Conservation (phyloP, 805 yeast genomes). For the Pichia ethanolica region DNA sequence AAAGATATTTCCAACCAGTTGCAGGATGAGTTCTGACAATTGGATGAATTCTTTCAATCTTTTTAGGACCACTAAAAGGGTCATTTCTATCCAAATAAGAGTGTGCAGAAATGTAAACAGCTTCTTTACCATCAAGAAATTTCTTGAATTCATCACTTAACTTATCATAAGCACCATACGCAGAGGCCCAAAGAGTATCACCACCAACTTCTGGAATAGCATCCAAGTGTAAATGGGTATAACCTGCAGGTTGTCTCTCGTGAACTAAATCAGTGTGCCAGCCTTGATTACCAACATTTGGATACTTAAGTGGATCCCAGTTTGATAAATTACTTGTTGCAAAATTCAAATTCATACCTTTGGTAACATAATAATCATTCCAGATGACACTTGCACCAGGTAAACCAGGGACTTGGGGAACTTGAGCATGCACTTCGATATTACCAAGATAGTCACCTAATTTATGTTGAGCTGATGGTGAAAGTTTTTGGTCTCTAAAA, state of each 20-base stretch:
- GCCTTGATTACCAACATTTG: slow-evolving; percentile 18
- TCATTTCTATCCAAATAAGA: slow-evolving; percentile 32
- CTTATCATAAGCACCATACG: slow-evolving; percentile 51
- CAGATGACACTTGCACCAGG: slow-evolving; percentile 37
- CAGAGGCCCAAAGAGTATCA: slow-evolving; percentile 48
- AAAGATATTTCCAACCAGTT: slow-evolving; percentile 54
- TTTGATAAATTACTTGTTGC: slow-evolving; percentile 14
- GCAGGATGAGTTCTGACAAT: slow-evolving; percentile 58
- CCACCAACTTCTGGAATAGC: slow-evolving; percentile 46
- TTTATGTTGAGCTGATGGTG: slow-evolving; percentile 36
- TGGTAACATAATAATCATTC: slow-evolving; percentile 30
- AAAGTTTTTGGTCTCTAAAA: slow-evolving; percentile 39
- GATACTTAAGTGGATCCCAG: slow-evolving; percentile 11
- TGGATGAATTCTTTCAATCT: slow-evolving; percentile 51
- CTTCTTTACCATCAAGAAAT: slow-evolving; percentile 47
- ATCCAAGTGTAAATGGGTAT: slow-evolving; percentile 47
- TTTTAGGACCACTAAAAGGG: slow-evolving; percentile 40
- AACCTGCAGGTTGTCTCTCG: slow-evolving; percentile 50
- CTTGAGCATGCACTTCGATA: slow-evolving; percentile 33
- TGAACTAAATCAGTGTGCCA: slow-evolving; percentile 49
- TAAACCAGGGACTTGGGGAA: slow-evolving; percentile 29
- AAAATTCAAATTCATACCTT: slow-evolving; percentile 17
- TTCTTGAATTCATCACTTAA: slow-evolving; percentile 42
- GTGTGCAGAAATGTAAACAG: slow-evolving; percentile 36
- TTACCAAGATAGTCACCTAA: slow-evolving; percentile 41